Percentiles rank a stretch among this genome's conserved stretches.
Conservation (phyloP, 2,329 filamentous ascomycete species). For the Colletotrichum nymphaeae region DNA sequence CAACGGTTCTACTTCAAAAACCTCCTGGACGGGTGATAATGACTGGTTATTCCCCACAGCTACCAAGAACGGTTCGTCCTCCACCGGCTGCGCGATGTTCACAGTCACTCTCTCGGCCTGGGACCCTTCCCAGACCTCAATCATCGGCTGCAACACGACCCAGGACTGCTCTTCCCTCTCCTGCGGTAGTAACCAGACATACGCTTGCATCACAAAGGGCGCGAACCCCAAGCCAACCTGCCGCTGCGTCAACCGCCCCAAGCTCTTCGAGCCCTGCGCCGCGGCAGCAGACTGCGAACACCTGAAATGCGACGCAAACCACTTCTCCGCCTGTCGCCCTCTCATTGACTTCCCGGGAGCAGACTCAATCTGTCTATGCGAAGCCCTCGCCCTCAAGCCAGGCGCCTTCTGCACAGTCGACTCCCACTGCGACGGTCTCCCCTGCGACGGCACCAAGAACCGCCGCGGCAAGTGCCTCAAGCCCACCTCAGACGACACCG, state of each 20-base stretch:
- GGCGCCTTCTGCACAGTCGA: slow-evolving; percentile 12
- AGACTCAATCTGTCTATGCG: not conserved
- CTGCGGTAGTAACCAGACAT: not conserved
- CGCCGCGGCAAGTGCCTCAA: slow-evolving; percentile 3
- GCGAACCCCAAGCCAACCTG: not conserved
- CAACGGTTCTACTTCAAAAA: not conserved
- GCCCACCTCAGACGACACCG: no score
- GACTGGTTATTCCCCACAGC: not conserved
- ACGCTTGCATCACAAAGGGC: not conserved
- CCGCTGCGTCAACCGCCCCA: slow-evolving; percentile 17
- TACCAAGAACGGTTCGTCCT: not conserved
- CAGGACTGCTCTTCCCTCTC: not conserved
- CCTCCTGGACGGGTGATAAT: not conserved
- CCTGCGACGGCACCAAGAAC: not conserved
- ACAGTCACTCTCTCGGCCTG: slow-evolving; percentile 3
- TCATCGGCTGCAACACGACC: not conserved
- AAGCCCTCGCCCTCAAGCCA: not conserved
- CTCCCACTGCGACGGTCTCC: slow-evolving; percentile 9
- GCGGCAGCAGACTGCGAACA: not conserved
- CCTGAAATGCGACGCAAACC: not conserved
- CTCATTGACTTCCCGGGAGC: not conserved
- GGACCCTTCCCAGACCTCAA: not conserved
- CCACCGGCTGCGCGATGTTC: not conserved
- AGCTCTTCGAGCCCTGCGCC: slow-evolving; percentile 4
- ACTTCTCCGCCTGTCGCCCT: not conserved